phyloP scores from a whole-genome alignment of 192 early-diverging fungal genomes.

The Umbelopsis isabellina region DNA sequence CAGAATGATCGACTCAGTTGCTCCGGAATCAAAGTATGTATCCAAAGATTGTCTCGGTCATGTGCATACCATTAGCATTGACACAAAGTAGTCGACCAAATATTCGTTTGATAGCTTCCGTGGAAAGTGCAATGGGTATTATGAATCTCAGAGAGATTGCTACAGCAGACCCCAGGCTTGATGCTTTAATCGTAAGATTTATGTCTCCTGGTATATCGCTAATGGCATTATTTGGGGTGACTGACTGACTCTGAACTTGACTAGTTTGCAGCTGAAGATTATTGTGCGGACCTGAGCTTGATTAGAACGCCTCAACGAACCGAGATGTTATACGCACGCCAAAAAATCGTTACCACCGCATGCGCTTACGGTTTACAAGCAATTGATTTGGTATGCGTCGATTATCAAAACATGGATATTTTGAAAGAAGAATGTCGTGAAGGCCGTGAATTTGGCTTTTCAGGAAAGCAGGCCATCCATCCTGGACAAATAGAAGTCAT shows the following conservation, averaged over 20 bases:
- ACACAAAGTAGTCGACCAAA: conserved; percentile 51
- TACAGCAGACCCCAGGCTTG: conserved; percentile 69
- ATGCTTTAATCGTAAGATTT: conserved; percentile 70
- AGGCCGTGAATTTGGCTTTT: conserved; percentile 90
- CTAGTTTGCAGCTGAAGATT: conserved; percentile 94
- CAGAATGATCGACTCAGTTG: conserved; percentile 71
- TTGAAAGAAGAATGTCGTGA: conserved; percentile 82
- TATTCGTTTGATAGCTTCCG: conserved; percentile 83
- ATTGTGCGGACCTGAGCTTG: conserved; percentile 84
- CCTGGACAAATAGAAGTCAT: conserved; percentile 87
- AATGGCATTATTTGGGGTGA: background rate
- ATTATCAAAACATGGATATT: conserved; percentile 72
- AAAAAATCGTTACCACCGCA: conserved; percentile 79
- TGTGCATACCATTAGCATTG: background rate
- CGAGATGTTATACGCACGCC: conserved; percentile 84
- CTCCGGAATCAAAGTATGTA: conserved; percentile 61
- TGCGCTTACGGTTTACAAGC: conserved; percentile 86
- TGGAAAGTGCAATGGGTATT: conserved; percentile 87
- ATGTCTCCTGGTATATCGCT: background rate
- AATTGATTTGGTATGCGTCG: conserved; percentile 94
- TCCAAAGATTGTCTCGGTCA: too few relatives aligned
- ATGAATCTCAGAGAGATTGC: conserved; percentile 90
- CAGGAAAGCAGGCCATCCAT: conserved; percentile 96
- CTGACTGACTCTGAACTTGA: background rate
- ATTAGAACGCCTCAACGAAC: conserved; percentile 68